A percentile compares a stretch with the other conserved stretches of the same genome.
These are phyloP conservation scores for Mediolabrus comicus DNA, from an alignment of 108 stramenopile species.

Conservation along the genomic window DNA sequence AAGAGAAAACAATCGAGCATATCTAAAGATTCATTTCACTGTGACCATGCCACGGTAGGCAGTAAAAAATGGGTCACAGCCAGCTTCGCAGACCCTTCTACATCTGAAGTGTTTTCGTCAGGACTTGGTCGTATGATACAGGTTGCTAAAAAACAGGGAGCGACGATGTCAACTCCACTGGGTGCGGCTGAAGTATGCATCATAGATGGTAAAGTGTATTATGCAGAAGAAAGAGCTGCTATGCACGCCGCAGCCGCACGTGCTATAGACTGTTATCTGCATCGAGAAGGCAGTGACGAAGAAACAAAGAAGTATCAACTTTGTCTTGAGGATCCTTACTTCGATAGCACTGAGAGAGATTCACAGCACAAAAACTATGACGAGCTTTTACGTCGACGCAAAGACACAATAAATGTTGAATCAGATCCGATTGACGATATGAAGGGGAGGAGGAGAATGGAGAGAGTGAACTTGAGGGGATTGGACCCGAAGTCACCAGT, in stretches of 20 bases:
- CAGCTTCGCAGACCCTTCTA: slow-evolving; percentile 24
- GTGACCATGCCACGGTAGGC: background rate
- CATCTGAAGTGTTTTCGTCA: slow-evolving; percentile 29
- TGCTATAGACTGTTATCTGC: slow-evolving; percentile 34
- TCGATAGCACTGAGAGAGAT: background rate
- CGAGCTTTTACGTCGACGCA: background rate
- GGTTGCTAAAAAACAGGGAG: background rate
- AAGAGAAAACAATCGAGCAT: background rate
- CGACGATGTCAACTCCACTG: background rate
- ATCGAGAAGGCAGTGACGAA: slow-evolving; percentile 8
- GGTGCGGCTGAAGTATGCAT: background rate
- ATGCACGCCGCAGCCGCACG: slow-evolving; percentile 38
- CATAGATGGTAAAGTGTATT: slow-evolving; percentile 28
- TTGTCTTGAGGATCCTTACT: slow-evolving; percentile 29
- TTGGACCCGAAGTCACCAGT: too few species aligned
- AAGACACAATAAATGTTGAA: too few species aligned
- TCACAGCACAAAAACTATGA: slow-evolving; percentile 12
- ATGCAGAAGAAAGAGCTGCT: background rate
- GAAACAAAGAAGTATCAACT: background rate
- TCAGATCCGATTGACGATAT: too few species aligned
- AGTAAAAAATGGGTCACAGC: slow-evolving; percentile 15
- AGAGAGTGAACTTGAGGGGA: too few species aligned
- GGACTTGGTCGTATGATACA: slow-evolving; percentile 13
- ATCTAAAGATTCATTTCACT: background rate
- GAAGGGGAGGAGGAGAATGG: too few species aligned